Evolutionary conservation across 2,329 filamentous ascomycete genomes (phyloP).

Genomic region (Spiromastix sp.): DNA sequence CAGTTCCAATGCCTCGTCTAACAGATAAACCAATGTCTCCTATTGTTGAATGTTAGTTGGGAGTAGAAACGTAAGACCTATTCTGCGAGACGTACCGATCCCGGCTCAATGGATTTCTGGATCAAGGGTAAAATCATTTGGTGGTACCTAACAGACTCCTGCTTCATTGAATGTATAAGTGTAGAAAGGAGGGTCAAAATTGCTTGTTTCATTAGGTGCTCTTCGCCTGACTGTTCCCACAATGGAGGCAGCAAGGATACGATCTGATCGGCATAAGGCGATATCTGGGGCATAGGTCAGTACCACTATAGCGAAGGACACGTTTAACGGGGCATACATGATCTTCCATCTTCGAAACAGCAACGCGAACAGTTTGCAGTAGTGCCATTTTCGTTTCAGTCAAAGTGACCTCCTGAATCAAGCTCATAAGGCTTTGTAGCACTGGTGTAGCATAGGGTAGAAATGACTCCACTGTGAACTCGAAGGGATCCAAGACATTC

Average conservation of each 20-base stretch:
- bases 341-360: slow-evolving; percentile 73
- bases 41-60: no score
- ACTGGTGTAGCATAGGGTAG: slow-evolving; percentile 65
- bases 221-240: slow-evolving; percentile 77
- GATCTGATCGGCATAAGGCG: slow-evolving; percentile 64
- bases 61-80: no score
- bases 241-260: slow-evolving; percentile 68
- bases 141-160: slow-evolving; percentile 68
- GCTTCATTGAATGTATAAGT: slow-evolving; percentile 76
- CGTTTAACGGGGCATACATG: slow-evolving; percentile 39
- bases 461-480: slow-evolving; percentile 65
- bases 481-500: slow-evolving; percentile 71
- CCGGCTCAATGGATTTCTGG: slow-evolving; percentile 64
- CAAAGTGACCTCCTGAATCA: slow-evolving; percentile 70
- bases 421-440: slow-evolving; percentile 59
- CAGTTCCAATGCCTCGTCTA: slow-evolving; percentile 85
- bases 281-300: slow-evolving; percentile 40
- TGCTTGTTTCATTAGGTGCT: slow-evolving; percentile 87
- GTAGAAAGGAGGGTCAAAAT: slow-evolving; percentile 78
- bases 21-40: slow-evolving; percentile 65
- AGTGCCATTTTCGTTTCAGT: slow-evolving; percentile 87
- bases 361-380: slow-evolving; percentile 70
- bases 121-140: slow-evolving; percentile 72
- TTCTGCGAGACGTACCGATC: slow-evolving; percentile 52
- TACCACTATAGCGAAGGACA: neutral